Base-by-base conservation (phyloP, 768 basidiomycete genomes). In the Asterophora parasitica region DNA sequence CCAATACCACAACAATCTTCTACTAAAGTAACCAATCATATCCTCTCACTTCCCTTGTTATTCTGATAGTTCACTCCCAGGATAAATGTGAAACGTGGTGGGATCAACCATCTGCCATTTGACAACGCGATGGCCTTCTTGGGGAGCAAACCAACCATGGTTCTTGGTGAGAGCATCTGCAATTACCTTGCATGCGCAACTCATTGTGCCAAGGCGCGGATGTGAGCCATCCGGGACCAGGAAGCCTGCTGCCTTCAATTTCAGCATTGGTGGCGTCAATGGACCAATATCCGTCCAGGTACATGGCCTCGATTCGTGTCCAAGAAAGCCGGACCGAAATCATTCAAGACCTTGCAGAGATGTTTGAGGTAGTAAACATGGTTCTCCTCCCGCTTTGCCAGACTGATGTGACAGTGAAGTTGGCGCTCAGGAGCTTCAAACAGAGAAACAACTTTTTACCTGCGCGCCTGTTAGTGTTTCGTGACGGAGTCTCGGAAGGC, bases 11-110 rank as follows among this genome's bases (percentile, higher is more conserved):
- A 82, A 80, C 12, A 85, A 83, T 46, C 70, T 82, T 0, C 76
- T 77, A 42, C 58, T 84, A 10, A 84, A 85, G 82, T 83, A 52
- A 27, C 43, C 70, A 57, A 5, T 23, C 7, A 26, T 31, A 9
- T 13, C 10, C 15, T 36, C 16, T 26, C 15, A 27, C 34, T 12
- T 8, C 10, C 37, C 47, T 8, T 32, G 48, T 47, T 30, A 20
- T 32, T 10, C 31, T 30, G 16, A 45, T 40, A 31, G n/a, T 23
- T 26, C 37, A 23, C 23, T 23, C 28, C n/a, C 36, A 85, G 82
- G 55, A 72, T 85, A 49, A 85, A 85, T 40, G 79, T 78, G 0
- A 82, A 83, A 56, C 69, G 85, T 0, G 83, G 83, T 3, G 83
- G 84, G 1, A 72, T 82, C 53, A 85, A 84, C 55, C 74, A 72